Evolutionary conservation across 75 land plant genomes (phyloP).

Genomic region (Larix kaempferi): DNA sequence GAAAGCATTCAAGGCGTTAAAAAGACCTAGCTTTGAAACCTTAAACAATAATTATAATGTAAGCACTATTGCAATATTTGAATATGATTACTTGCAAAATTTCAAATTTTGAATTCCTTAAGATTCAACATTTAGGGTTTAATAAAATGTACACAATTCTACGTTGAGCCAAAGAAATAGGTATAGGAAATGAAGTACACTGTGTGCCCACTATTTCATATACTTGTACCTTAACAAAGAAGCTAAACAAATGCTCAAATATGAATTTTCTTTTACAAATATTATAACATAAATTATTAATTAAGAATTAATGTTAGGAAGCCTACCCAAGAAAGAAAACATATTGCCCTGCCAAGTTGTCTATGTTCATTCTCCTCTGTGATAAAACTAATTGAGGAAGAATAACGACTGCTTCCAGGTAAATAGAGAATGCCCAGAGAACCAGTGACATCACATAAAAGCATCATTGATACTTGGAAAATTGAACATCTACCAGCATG

Average conservation of each 20-base stretch:
- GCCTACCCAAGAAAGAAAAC: constrained; percentile 88
- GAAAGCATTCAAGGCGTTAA: not conserved
- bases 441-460: constrained; percentile 33
- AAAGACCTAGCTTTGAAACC: not conserved
- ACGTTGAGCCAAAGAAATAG: not conserved
- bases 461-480: not conserved
- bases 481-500: not conserved
- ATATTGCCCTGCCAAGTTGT: constrained; percentile 93
- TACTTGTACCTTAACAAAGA: no score
- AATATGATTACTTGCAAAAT: not conserved
- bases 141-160: not conserved
- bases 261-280: not conserved
- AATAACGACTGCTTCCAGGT: constrained; percentile 92
- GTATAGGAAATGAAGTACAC: not conserved
- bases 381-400: constrained; percentile 90
- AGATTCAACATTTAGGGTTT: not conserved
- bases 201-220: not conserved
- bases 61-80: not conserved
- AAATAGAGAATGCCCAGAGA: constrained; percentile 91
- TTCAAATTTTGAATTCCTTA: not conserved
- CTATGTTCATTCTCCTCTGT: constrained; percentile 85
- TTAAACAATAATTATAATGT: not conserved
- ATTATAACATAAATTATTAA: not conserved
- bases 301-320: not conserved
- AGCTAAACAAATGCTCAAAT: no score